Base-by-base conservation (phyloP, 352 stramenopile species). In the Pythium dissimile region DNA sequence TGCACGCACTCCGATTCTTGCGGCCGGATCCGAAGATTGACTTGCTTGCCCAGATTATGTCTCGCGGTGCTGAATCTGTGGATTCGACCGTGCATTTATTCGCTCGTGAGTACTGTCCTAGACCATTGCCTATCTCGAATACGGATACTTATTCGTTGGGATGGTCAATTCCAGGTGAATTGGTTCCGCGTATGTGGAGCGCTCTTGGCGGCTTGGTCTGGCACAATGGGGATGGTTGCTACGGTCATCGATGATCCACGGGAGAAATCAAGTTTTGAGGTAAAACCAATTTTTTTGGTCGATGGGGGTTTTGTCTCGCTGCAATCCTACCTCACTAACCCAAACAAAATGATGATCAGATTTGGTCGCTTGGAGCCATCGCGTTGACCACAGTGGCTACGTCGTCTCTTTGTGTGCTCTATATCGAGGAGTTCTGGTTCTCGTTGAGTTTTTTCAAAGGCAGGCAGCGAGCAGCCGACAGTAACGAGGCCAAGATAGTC, bases 291-390 rank as follows among this genome's bases (percentile, higher is more conserved):
- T 32, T 50, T 24, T 35, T 5, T 51, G n/a, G n/a, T 54, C 1
- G 11, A 3, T 34, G 18, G 3, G 21, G n/a, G n/a, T n/a, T n/a
- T n/a, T n/a, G n/a, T n/a, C n/a, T n/a, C n/a, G n/a, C n/a, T n/a
- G n/a, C n/a, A n/a, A n/a, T n/a, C n/a, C n/a, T n/a, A n/a, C n/a
- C n/a, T n/a, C n/a, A n/a, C n/a, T n/a, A n/a, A n/a, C n/a, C n/a
- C n/a, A n/a, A n/a, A n/a, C n/a, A n/a, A n/a, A n/a, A n/a, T n/a
- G n/a, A n/a, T n/a, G n/a, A n/a, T 18, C 47, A 87, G 77, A 58
- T 69, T 16, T 89, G 79, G 79, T 84, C 69, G 3, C 51, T 89
- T 2, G 79, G 77, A 6, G 62, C 57, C n/a, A 78, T 87, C 48
- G 73, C 66, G 1, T 64, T 89, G 18, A 73, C 71, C 1, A 47